These are phyloP conservation scores for Leccinum cinnamomeum DNA, from an alignment of 1,284 basidiomycete genomes.

Conservation along the genomic window DNA sequence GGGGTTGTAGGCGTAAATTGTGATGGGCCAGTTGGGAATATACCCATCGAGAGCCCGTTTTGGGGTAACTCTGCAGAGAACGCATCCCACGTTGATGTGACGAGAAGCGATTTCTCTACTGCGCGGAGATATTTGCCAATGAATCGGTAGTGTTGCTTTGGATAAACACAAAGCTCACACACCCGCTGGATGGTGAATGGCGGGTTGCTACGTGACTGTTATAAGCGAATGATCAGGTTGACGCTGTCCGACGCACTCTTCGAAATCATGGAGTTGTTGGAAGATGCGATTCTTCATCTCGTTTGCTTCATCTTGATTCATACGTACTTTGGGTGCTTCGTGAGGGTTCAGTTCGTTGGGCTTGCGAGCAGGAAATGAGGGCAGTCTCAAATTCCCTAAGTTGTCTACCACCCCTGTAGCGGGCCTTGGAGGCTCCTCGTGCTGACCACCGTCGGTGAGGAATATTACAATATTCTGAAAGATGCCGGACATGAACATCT, in stretches of 20 bases:
- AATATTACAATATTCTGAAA: conserved; percentile 60
- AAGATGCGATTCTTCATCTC: conserved; percentile 61
- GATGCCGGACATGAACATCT: background rate
- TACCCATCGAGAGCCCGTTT: conserved; percentile 41
- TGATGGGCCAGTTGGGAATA: conserved; percentile 44
- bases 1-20: conserved; percentile 67
- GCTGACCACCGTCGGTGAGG: conserved; percentile 43
- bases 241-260: conserved; percentile 52
- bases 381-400: conserved; percentile 70
- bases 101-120: conserved; percentile 80
- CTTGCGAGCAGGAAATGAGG: conserved; percentile 74
- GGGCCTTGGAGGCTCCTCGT: conserved; percentile 18
- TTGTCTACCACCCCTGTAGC: conserved; percentile 25
- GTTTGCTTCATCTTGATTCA: conserved; percentile 64
- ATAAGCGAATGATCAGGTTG: conserved; percentile 15
- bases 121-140: conserved; percentile 92
- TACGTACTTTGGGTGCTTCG: conserved; percentile 57
- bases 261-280: conserved; percentile 73
- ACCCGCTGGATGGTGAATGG: conserved; percentile 94
- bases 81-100: conserved; percentile 77
- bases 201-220: conserved; percentile 47
- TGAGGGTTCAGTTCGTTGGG: conserved; percentile 49
- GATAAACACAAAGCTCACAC: conserved; percentile 79
- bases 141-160: conserved; percentile 71
- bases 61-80: conserved; percentile 58